These are phyloP conservation scores for Acacia acuminata DNA, from an alignment of 306 rosid genomes.

Conservation along the genomic window DNA sequence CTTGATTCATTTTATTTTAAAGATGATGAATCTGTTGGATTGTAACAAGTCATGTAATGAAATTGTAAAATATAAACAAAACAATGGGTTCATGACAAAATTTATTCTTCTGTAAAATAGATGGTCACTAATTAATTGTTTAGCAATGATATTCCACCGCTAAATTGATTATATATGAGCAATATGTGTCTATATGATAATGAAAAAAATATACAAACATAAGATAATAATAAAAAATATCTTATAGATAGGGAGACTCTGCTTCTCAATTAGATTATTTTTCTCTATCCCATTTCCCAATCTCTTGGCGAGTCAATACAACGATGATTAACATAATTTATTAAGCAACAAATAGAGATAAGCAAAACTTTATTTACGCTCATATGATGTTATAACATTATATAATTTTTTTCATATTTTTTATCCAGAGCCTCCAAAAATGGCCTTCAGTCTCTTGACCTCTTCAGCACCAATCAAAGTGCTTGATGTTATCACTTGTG, in stretches of 20 bases:
- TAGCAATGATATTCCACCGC: too few species aligned
- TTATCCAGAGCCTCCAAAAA: neutral
- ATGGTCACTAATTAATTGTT: too few species aligned
- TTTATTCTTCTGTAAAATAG: too few species aligned
- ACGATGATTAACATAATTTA: neutral
- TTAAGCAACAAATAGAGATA: neutral
- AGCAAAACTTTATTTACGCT: neutral
- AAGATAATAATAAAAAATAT: too few species aligned
- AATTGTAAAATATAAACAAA: too few species aligned
- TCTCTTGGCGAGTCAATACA: neutral
- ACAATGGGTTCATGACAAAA: too few species aligned
- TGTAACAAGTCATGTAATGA: neutral
- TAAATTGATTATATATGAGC: too few species aligned
- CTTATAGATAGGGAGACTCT: neutral
- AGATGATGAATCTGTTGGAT: neutral
- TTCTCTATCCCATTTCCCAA: neutral
- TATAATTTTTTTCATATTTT: neutral
- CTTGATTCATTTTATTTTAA: neutral
- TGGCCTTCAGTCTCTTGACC: neutral
- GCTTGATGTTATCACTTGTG: neutral
- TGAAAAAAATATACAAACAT: neutral
- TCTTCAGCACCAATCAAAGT: neutral
- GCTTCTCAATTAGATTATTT: neutral
- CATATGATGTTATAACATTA: neutral
- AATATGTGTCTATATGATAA: too few species aligned